phyloP scores from a whole-genome alignment of 495 filamentous ascomycete genomes.

The Jackrogersella minutella region DNA sequence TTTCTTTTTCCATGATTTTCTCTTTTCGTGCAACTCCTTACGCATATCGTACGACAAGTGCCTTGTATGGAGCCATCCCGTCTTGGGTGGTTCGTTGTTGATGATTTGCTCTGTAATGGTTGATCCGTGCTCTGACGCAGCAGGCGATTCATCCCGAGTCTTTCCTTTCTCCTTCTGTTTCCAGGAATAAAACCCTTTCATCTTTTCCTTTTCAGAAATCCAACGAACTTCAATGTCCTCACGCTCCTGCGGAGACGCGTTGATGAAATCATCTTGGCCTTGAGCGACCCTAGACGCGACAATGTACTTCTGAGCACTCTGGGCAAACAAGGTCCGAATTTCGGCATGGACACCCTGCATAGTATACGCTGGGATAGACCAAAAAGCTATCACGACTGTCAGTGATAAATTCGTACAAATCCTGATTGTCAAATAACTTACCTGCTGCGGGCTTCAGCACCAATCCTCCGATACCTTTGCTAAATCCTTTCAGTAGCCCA shows the following conservation, averaged over 20 bases:
- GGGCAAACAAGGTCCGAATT: conserved; percentile 68
- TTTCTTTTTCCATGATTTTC: conserved; percentile 45
- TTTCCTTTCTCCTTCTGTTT: conserved; percentile 52
- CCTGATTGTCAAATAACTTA: conserved; percentile 43
- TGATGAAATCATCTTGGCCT: conserved; percentile 68
- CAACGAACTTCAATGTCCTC: conserved; percentile 66
- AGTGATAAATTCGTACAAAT: conserved; percentile 24
- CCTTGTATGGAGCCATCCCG: conserved; percentile 53
- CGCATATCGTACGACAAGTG: conserved; percentile 52
- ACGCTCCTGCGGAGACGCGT: conserved; percentile 60
- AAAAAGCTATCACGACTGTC: conserved; percentile 52
- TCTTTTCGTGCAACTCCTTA: conserved; percentile 60
- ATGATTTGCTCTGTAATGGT: conserved; percentile 20
- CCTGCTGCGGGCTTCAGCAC: conserved; percentile 75
- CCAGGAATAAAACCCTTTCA: conserved; percentile 55
- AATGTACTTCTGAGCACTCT: conserved; percentile 73
- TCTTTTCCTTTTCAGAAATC: conserved; percentile 60
- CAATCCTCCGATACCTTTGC: conserved; percentile 76
- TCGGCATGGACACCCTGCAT: conserved; percentile 80
- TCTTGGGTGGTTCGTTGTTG: conserved; percentile 38
- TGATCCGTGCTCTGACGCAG: conserved; percentile 16
- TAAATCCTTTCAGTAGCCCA: conserved; percentile 78
- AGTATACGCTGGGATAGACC: conserved; percentile 74
- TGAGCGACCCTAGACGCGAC: conserved; percentile 75
- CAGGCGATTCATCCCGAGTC: conserved; percentile 30